Conservation (phyloP, 2,329 filamentous ascomycete genomes). For the Stromatinia cepivora region DNA sequence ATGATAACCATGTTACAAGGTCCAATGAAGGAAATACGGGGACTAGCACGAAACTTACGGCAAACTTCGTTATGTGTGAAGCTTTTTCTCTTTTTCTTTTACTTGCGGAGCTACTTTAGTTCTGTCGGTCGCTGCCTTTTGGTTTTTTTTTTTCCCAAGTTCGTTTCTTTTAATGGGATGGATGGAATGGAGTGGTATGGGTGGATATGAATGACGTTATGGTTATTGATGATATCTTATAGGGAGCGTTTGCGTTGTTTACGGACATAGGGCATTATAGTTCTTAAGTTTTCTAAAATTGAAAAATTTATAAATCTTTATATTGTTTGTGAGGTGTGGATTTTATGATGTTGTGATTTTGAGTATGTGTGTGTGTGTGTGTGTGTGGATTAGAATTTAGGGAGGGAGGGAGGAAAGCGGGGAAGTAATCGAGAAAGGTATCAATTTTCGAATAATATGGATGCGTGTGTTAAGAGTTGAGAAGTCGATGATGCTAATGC, state of each 20-base stretch:
- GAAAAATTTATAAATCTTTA: neutral
- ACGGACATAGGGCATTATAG: constrained; percentile 3
- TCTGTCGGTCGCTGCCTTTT: constrained; percentile 10
- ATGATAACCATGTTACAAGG: constrained; percentile 3
- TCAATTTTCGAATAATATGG: too few relatives aligned
- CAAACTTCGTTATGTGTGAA: constrained; percentile 5
- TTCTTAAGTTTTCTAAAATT: constrained; percentile 1
- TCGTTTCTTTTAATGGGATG: constrained; percentile 7
- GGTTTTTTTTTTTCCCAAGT: neutral
- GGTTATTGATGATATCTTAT: constrained; percentile 11
- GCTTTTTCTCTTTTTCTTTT: constrained; percentile 12
- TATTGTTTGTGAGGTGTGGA: neutral
- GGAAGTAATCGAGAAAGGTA: too few relatives aligned
- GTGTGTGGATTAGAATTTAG: neutral
- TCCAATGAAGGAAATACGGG: constrained; percentile 9
- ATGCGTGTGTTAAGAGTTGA: too few relatives aligned
- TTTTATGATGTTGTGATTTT: neutral
- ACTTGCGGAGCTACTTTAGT: neutral
- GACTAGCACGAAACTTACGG: neutral
- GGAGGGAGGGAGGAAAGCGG: too few relatives aligned
- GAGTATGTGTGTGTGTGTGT: too few relatives aligned
- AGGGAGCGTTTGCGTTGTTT: constrained; percentile 11
- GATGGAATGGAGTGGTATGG: neutral
- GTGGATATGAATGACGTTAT: constrained; percentile 4
- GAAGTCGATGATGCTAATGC: too few relatives aligned